These are phyloP conservation scores for Botryosphaeria dothidea DNA, from an alignment of 2,329 filamentous ascomycete species.

Conservation along the genomic window DNA sequence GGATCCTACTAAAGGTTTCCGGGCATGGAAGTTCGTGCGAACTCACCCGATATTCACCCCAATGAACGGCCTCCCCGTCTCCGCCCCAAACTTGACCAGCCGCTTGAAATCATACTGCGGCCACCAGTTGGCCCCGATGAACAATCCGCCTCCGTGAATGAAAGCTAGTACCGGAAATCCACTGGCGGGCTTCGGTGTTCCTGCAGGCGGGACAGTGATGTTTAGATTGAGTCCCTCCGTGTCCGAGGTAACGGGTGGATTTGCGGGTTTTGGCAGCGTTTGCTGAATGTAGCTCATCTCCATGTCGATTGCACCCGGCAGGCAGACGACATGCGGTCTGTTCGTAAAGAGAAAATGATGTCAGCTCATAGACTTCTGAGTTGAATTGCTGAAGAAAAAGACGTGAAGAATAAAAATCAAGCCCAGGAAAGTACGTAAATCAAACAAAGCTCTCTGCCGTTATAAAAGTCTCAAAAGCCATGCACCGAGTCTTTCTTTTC, in stretches of 20 bases:
- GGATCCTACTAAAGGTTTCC: too few relatives aligned
- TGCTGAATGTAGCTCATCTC: conserved; percentile 55
- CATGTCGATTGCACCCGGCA: conserved; percentile 42
- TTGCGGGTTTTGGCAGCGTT: conserved; percentile 36
- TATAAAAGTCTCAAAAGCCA: too few relatives aligned
- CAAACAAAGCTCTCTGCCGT: too few relatives aligned
- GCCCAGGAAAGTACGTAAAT: too few relatives aligned
- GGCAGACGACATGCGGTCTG: conserved; percentile 43
- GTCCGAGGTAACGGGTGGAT: conserved; percentile 42
- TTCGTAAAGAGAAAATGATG: conserved; percentile 22
- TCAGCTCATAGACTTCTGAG: too few relatives aligned
- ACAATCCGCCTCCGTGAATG: conserved; percentile 56
- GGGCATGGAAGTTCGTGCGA: not conserved
- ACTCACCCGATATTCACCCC: conserved; percentile 50
- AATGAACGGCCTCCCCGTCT: conserved; percentile 49
- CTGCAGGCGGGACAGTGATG: conserved; percentile 46
- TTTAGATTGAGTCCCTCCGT: conserved; percentile 55
- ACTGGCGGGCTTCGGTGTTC: conserved; percentile 26
- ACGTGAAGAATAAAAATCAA: too few relatives aligned
- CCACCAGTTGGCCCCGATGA: conserved; percentile 53
- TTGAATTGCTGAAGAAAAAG: too few relatives aligned
- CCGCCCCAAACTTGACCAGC: conserved; percentile 47
- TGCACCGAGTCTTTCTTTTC: too few relatives aligned
- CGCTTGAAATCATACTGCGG: conserved; percentile 52
- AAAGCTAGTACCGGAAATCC: conserved; percentile 53